These are phyloP conservation scores for Penicillium silybi DNA, from an alignment of 495 filamentous ascomycete species.

Conservation along the genomic window DNA sequence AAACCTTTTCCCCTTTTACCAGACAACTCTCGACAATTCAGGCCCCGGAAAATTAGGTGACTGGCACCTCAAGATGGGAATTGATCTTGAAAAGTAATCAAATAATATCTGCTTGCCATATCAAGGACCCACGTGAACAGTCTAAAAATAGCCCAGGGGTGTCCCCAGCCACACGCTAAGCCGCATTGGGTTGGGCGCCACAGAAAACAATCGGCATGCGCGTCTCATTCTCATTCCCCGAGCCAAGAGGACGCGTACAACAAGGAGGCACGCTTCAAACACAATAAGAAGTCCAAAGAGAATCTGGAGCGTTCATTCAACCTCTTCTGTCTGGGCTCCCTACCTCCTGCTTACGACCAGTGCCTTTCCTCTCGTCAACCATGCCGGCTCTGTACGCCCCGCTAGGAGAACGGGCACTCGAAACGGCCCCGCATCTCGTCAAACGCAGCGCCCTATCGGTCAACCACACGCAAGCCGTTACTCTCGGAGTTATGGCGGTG, in stretches of 20 bases:
- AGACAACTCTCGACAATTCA: no score
- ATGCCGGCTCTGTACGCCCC: conserved; percentile 33
- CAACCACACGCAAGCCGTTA: conserved; percentile 67
- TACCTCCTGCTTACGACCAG: not conserved
- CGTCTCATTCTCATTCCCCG: conserved; percentile 1
- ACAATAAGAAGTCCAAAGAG: not conserved
- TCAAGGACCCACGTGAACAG: no score
- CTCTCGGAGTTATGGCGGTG: conserved; percentile 62
- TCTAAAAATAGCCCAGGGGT: not conserved
- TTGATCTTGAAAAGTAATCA: no score
- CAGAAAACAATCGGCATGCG: not conserved
- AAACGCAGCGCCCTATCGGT: conserved; percentile 55
- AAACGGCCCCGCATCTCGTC: conserved; percentile 28
- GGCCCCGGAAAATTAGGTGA: no score
- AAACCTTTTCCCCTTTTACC: no score
- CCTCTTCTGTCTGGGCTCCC: not conserved
- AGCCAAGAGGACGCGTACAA: not conserved
- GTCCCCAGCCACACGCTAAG: not conserved
- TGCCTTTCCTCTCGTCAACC: not conserved
- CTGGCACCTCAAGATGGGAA: no score
- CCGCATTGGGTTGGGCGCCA: not conserved
- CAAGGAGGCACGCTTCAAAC: not conserved
- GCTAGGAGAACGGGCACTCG: conserved; percentile 20
- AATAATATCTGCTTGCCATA: no score
- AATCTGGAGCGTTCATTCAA: not conserved